Evolutionary conservation across 2,329 filamentous ascomycete species (phyloP), one percentile per base, ranked within the genome.

Genomic region (Talaromyces sp.): DNA sequence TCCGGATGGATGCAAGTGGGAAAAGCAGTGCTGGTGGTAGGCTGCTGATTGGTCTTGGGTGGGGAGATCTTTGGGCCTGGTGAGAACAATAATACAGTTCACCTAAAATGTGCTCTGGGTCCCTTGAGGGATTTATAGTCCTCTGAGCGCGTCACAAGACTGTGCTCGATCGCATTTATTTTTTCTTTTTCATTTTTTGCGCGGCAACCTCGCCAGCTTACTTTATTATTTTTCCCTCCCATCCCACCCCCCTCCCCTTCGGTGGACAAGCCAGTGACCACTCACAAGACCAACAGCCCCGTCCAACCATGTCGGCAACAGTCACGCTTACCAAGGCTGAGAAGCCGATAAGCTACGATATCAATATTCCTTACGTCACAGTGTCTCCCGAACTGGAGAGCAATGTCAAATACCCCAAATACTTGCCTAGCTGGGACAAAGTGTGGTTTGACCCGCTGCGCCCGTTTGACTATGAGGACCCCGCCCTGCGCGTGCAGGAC

Each of bases 361-460:
- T 80, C 70, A 80, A 81, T 67, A 74, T 81, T 55, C 79, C 79
- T 54, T 81, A 87, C 61, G 73, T 75, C 57, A 73, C 71, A 65
- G 74, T 73, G 63, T 73, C 71, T 62, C 73, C 71, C 65, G 73
- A 73, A 63, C 72, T 69, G 52, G 70, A 72, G n/a, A 67, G 71
- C 58, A 71, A 72, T 52, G 73, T 74, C 28, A 72, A 75, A 55
- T 81, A 80, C 65, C 75, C 77, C 10, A 69, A 78, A 57, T 81
- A 81, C 63, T 73, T 81, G 11, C 78, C 79, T 7, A 75, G 74
- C 51, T 81, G 78, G 78, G 79, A 81, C 60, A 72, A 75, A 42
- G 65, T 78, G 32, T 81, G 77, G 75, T 80, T 79, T 62, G 76
- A 79, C 53, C 77, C 78, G 36, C 72, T 80, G 22, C 74, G 73